These are phyloP conservation scores for Biscogniauxia mediterranea DNA, from an alignment of 2,329 filamentous ascomycete species.

Conservation along the genomic window DNA sequence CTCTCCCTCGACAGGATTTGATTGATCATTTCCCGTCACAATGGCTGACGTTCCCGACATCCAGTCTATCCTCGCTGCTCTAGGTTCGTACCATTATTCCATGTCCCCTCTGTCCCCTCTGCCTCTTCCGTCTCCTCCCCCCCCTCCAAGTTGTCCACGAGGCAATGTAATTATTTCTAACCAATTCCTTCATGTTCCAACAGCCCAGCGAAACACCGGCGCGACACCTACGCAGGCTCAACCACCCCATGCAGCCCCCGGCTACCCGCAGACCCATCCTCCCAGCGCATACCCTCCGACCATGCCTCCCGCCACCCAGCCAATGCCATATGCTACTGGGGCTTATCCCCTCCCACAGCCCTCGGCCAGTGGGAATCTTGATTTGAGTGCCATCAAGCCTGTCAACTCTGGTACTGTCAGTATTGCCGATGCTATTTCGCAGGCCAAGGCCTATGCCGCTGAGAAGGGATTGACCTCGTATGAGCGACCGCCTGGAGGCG, in stretches of 20 bases:
- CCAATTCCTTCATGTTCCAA: slow-evolving; percentile 28
- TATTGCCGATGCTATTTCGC: slow-evolving; percentile 80
- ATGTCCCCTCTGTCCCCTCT: background rate
- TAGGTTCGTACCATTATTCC: slow-evolving; percentile 38
- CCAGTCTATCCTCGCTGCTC: slow-evolving; percentile 48
- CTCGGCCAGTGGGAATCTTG: slow-evolving; percentile 71
- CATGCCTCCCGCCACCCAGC: slow-evolving; percentile 39
- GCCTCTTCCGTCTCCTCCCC: slow-evolving; percentile 2
- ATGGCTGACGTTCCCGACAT: slow-evolving; percentile 43
- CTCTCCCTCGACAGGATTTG: slow-evolving; percentile 1
- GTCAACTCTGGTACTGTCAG: slow-evolving; percentile 78
- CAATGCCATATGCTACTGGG: slow-evolving; percentile 36
- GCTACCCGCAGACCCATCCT: slow-evolving; percentile 37
- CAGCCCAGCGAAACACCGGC: slow-evolving; percentile 44
- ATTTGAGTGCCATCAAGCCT: slow-evolving; percentile 77
- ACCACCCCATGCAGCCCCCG: slow-evolving; percentile 33
- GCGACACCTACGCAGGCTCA: slow-evolving; percentile 44
- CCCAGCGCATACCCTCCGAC: slow-evolving; percentile 37
- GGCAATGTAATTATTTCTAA: slow-evolving; percentile 17
- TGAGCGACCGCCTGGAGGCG: slow-evolving; percentile 53
- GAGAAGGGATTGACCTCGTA: slow-evolving; percentile 71
- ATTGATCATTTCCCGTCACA: slow-evolving; percentile 19
- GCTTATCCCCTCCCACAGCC: slow-evolving; percentile 62
- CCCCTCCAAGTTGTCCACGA: slow-evolving; percentile 1
- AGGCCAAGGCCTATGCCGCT: slow-evolving; percentile 77